These are phyloP conservation scores for Aspergillus asperescens DNA, from an alignment of 495 filamentous ascomycete genomes.

Conservation along the genomic window DNA sequence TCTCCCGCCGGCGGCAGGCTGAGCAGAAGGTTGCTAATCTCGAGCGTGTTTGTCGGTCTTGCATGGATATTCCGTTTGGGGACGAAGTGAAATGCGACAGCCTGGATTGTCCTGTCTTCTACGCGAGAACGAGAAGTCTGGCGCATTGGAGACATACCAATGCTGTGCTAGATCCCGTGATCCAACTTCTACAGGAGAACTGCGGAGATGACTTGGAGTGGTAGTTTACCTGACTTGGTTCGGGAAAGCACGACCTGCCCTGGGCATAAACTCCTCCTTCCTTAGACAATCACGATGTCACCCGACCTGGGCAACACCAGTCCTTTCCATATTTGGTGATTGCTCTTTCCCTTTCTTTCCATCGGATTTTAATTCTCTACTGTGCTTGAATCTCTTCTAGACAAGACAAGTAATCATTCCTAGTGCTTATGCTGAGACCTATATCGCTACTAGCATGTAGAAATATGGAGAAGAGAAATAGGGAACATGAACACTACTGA, in stretches of 20 bases:
- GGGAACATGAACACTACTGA: not conserved
- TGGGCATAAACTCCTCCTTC: too few relatives aligned
- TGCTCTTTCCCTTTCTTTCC: too few relatives aligned
- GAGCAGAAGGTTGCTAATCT: conserved; percentile 63
- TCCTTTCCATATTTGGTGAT: too few relatives aligned
- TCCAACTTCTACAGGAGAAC: conserved; percentile 49
- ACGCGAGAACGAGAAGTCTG: conserved; percentile 69
- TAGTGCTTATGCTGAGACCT: not conserved
- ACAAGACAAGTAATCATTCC: not conserved
- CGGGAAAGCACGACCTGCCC: not conserved
- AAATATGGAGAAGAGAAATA: not conserved
- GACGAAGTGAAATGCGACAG: conserved; percentile 84
- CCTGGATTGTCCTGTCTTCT: conserved; percentile 89
- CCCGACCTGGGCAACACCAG: too few relatives aligned
- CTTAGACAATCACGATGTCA: too few relatives aligned
- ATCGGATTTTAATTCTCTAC: not conserved
- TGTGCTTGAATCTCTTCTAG: not conserved
- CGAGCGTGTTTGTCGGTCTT: conserved; percentile 75
- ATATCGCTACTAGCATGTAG: not conserved
- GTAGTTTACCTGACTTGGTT: conserved; percentile 22
- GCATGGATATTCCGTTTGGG: conserved; percentile 62
- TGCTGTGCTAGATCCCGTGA: conserved; percentile 50
- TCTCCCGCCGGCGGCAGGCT: conserved; percentile 51
- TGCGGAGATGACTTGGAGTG: conserved; percentile 39
- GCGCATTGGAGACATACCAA: conserved; percentile 55